A percentile compares a stretch with the other conserved stretches of the same genome.
phyloP scores from a whole-genome alignment of 75 land plant genomes.

The Picea sitchensis region DNA sequence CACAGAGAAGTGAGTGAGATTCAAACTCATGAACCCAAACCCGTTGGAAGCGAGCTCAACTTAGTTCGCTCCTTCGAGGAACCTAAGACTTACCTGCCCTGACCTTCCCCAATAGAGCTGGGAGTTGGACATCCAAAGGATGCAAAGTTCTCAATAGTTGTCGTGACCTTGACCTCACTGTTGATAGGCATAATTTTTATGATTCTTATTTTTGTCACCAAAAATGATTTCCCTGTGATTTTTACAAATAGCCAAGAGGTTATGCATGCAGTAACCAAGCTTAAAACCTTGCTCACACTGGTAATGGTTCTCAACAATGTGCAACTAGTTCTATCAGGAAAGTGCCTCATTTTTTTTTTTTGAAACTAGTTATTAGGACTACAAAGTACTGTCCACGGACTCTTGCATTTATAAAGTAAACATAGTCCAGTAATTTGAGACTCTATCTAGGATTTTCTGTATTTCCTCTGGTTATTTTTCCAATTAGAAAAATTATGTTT shows the following conservation, averaged over 20 bases:
- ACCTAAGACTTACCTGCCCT: too few species aligned
- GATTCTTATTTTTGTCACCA: slow-evolving; percentile 16
- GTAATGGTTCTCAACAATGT: slow-evolving; percentile 27
- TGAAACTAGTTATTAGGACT: too few species aligned
- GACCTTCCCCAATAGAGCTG: slow-evolving; percentile 19
- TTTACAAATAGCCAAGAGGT: slow-evolving; percentile 29
- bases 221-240: slow-evolving; percentile 21
- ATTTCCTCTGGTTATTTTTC: too few species aligned
- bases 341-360: not conserved
- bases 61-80: too few species aligned
- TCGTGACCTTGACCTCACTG: slow-evolving; percentile 19
- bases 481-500: too few species aligned
- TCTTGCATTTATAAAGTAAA: too few species aligned
- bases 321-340: slow-evolving; percentile 39
- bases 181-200: slow-evolving; percentile 24
- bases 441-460: too few species aligned
- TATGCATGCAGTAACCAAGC: slow-evolving; percentile 15
- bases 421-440: too few species aligned
- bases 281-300: slow-evolving; percentile 23
- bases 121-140: slow-evolving; percentile 45
- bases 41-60: too few species aligned
- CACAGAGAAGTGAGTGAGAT: too few species aligned
- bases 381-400: too few species aligned
- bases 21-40: too few species aligned
- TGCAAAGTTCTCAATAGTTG: slow-evolving; percentile 31